Base-by-base conservation (phyloP, 768 basidiomycete species). In the Lentinula sp. region DNA sequence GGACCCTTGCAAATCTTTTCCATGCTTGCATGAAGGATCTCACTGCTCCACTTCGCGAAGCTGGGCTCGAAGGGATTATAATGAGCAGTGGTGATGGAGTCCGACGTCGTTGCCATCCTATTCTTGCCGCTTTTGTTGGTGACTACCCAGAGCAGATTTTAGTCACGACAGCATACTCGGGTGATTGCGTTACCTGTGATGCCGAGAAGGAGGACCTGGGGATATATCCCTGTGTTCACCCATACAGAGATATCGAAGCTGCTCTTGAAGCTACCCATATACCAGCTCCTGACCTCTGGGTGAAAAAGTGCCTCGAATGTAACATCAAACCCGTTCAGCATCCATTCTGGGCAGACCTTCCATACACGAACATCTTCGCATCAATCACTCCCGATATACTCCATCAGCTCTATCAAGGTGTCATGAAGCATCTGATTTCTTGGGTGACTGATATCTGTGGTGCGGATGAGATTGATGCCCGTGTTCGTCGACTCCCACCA, bases 321-420 rank as follows among this genome's bases (percentile, higher is more conserved):
- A 60, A 62, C 3, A 64, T 68, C 42, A 66, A 67, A 46, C 66
- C 68, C 0, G n/a, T 68, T 2, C 59, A 57, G 12, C 59, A 63
- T 61, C 70, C 69, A 13, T 69, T 71, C 61, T 71, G 68, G 68
- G 64, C 65, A 15, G 61, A 55, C 9, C 63, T 71, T 15, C 68
- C 70, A 10, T 66, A 66, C 52, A 32, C 43, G 3, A 60, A 72
- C 42, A 67, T 70, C 16, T 68, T 68, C 50, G 43, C 32, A 9
- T 55, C 65, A 1, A 66, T 70, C 10, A 68, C 62, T 1, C 64
- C 70, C 4, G 65, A 72, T 55, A 59, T 70, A 15, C 67, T 72
- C 28, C 69, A 70, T 37, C 70, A 72, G 46, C 60, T 72, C 13
- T 63, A 65, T 23, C 70, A 72, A 73, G 74, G 23, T 23, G 23